Percentiles rank a stretch among this genome's conserved stretches.
phyloP scores from a whole-genome alignment of 164 flowering plant species.

The Macadamia tetraphylla region DNA sequence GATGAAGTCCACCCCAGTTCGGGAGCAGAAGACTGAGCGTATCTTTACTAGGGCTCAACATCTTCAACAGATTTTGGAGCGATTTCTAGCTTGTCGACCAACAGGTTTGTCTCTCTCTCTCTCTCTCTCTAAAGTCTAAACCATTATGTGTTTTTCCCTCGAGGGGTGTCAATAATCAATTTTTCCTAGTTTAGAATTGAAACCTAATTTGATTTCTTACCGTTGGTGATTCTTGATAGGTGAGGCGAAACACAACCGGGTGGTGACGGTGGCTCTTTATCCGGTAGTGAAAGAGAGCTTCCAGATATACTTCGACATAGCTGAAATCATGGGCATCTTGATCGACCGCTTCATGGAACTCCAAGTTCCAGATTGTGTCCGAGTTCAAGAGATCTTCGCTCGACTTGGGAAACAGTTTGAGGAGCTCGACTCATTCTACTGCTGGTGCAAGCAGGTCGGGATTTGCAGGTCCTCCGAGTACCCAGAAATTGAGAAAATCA shows the following conservation, averaged over 20 bases:
- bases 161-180: too few species aligned
- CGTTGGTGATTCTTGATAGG: conserved; percentile 33
- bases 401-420: conserved; percentile 75
- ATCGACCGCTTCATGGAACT: conserved; percentile 79
- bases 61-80: conserved; percentile 69
- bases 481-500: conserved; percentile 41
- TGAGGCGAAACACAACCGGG: conserved; percentile 49
- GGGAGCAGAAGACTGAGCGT: conserved; percentile 46
- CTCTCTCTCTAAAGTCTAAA: too few species aligned
- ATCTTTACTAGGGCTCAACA: conserved; percentile 54
- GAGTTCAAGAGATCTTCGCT: conserved; percentile 59
- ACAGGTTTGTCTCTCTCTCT: conserved; percentile 45
- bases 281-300: conserved; percentile 79
- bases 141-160: too few species aligned
- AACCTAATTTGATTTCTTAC: not conserved
- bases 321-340: conserved; percentile 64
- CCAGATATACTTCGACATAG: conserved; percentile 62
- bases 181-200: too few species aligned
- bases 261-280: conserved; percentile 61
- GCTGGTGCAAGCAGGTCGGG: conserved; percentile 35
- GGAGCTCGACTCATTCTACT: conserved; percentile 49
- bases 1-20: conserved; percentile 28
- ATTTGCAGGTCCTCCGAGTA: conserved; percentile 38
- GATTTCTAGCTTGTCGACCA: conserved; percentile 82
- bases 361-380: conserved; percentile 58